phyloP scores from a whole-genome alignment of 2,329 filamentous ascomycete genomes.

The Trichoderma endophyticum region DNA sequence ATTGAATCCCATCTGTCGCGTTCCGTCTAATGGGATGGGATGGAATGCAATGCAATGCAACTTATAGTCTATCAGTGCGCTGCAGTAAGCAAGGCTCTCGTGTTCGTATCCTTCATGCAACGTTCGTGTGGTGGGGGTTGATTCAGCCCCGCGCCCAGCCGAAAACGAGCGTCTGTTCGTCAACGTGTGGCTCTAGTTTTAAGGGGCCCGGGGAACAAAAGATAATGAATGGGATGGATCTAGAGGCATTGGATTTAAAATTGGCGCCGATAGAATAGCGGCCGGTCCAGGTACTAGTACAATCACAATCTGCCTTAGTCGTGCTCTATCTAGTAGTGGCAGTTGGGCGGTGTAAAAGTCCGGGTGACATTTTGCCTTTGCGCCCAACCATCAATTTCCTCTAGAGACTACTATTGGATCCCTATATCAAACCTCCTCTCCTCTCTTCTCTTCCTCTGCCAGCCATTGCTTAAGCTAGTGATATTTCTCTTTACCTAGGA shows the following conservation, averaged over 20 bases:
- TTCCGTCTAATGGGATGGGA: not conserved
- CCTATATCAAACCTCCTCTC: not conserved
- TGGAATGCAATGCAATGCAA: not conserved
- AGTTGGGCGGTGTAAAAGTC: constrained; percentile 14
- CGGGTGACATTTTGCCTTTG: constrained; percentile 4
- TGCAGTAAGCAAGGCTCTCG: not conserved
- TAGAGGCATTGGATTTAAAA: not conserved
- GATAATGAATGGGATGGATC: not conserved
- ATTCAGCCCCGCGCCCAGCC: not conserved
- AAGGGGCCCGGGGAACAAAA: not conserved
- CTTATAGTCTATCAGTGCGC: not conserved
- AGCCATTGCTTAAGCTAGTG: not conserved
- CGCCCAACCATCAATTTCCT: constrained; percentile 4
- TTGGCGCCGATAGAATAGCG: not conserved
- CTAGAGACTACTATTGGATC: not conserved
- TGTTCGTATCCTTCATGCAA: not conserved
- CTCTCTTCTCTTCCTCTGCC: not conserved
- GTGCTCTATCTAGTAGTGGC: not conserved
- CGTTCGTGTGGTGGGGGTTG: not conserved
- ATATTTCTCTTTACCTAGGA: not conserved
- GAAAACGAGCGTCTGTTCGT: constrained; percentile 1
- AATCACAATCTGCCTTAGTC: not conserved
- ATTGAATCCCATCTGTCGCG: not conserved
- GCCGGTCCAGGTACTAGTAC: not conserved
- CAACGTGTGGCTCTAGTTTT: not conserved